A percentile compares a stretch with the other conserved stretches of the same genome.
Conservation (phyloP, 495 filamentous ascomycete genomes). For the Lophiotrema nucula region DNA sequence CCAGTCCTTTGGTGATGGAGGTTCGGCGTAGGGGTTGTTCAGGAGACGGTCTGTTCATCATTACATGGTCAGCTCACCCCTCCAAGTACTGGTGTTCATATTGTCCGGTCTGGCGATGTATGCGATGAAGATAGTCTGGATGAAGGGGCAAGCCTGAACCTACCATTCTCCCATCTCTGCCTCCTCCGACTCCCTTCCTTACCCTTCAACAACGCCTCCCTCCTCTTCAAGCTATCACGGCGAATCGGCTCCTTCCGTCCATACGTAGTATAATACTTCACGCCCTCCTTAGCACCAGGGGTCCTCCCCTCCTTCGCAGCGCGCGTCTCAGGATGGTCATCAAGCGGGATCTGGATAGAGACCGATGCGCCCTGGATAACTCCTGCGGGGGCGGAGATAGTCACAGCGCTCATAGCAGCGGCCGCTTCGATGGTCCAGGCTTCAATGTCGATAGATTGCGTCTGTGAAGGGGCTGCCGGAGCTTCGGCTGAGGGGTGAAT, state of each 20-base stretch:
- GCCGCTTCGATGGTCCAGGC: conserved; percentile 38
- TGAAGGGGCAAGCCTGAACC: not conserved
- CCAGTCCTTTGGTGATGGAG: conserved; percentile 81
- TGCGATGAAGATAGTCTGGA: too few species aligned
- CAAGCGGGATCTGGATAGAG: conserved; percentile 45
- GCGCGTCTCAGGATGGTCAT: conserved; percentile 26
- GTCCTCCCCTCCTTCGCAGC: conserved; percentile 11
- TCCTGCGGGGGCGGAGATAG: conserved; percentile 23
- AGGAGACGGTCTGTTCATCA: conserved; percentile 75
- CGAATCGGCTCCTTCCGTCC: conserved; percentile 43
- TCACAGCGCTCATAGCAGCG: conserved; percentile 27
- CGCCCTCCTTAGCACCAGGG: conserved; percentile 6
- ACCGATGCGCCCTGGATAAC: conserved; percentile 34
- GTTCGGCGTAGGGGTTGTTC: conserved; percentile 79
- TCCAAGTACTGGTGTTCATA: too few species aligned
- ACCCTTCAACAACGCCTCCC: conserved; percentile 82
- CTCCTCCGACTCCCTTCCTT: conserved; percentile 88
- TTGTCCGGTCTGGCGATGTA: too few species aligned
- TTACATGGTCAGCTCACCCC: too few species aligned
- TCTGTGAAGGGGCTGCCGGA: not conserved
- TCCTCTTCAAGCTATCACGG: conserved; percentile 62
- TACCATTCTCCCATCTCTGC: conserved; percentile 95
- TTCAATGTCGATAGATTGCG: conserved; percentile 31
- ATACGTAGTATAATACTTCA: not conserved
- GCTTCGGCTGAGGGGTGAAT: conserved; percentile 20